A percentile compares a stretch with the other conserved stretches of the same genome.
Conservation (phyloP, 371 early-diverging fungal species). For the Mucor piriformis region DNA sequence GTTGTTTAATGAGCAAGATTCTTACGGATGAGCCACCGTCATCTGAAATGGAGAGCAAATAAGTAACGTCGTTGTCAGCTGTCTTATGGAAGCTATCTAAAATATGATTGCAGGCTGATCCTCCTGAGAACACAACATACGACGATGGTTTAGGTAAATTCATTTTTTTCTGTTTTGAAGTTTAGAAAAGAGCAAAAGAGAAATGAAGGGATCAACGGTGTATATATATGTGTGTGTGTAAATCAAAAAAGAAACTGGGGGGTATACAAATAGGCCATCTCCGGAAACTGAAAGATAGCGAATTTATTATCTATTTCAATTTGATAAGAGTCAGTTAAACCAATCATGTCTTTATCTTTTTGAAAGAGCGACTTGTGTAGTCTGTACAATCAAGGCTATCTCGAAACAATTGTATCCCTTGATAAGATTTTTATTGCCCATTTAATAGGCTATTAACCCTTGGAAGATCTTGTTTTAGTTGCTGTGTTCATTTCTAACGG, state of each 20-base stretch:
- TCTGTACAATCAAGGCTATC: too few species aligned
- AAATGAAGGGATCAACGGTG: background rate
- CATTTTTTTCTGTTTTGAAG: background rate
- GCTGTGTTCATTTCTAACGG: too few species aligned
- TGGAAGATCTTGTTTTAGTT: too few species aligned
- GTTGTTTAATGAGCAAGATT: background rate
- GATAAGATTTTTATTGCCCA: too few species aligned
- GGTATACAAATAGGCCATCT: conserved; percentile 17
- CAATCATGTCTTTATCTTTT: background rate
- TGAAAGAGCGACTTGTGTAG: too few species aligned
- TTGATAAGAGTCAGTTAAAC: conserved; percentile 11
- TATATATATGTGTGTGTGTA: background rate
- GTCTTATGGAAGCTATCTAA: conserved; percentile 54
- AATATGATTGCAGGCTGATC: conserved; percentile 72
- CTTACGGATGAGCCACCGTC: conserved; percentile 70
- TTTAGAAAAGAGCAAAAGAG: background rate
- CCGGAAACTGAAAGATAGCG: conserved; percentile 22
- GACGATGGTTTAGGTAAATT: conserved; percentile 2
- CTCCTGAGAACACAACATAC: conserved; percentile 71
- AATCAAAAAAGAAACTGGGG: conserved; percentile 1
- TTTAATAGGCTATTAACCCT: too few species aligned
- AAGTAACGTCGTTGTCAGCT: conserved; percentile 63
- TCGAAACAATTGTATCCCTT: too few species aligned
- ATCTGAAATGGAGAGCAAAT: conserved; percentile 75
- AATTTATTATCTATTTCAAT: conserved; percentile 14